Percentiles rank a stretch among this genome's conserved stretches.
These are phyloP conservation scores for Sporodiniella umbellata DNA, from an alignment of 371 early-diverging fungal genomes.

Conservation along the genomic window DNA sequence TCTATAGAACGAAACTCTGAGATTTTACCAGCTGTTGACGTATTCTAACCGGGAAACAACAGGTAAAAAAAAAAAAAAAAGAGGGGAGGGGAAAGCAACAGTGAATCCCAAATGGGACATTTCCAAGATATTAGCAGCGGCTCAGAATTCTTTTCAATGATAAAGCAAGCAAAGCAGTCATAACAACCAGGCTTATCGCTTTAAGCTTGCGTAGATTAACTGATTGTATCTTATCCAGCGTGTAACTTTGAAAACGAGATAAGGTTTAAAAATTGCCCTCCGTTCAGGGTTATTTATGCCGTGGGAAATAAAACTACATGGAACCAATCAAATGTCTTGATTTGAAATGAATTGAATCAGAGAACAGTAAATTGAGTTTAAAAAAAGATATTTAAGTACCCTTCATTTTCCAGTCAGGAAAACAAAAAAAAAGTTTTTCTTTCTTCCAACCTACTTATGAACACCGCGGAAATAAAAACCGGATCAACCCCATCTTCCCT, in stretches of 20 bases:
- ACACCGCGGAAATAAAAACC: background rate
- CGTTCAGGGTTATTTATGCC: background rate
- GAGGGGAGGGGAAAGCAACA: no score
- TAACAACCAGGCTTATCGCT: no score
- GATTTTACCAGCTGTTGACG: no score
- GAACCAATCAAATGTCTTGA: background rate
- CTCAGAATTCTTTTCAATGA: no score
- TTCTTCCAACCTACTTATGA: slow-evolving; percentile 2
- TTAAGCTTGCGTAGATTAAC: no score
- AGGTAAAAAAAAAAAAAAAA: no score
- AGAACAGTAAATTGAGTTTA: background rate
- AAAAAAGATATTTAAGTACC: background rate
- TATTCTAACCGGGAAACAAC: no score
- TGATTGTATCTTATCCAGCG: no score
- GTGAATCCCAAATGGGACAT: no score
- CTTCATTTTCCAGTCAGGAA: background rate
- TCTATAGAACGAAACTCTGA: no score
- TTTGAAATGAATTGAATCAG: background rate
- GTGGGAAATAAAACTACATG: background rate
- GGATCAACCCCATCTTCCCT: background rate
- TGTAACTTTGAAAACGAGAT: background rate
- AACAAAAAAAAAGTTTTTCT: background rate
- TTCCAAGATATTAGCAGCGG: no score
- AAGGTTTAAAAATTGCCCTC: background rate
- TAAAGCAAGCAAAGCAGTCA: no score